phyloP scores from a whole-genome alignment of 805 yeast species.

The Wickerhamiella domercqiae region DNA sequence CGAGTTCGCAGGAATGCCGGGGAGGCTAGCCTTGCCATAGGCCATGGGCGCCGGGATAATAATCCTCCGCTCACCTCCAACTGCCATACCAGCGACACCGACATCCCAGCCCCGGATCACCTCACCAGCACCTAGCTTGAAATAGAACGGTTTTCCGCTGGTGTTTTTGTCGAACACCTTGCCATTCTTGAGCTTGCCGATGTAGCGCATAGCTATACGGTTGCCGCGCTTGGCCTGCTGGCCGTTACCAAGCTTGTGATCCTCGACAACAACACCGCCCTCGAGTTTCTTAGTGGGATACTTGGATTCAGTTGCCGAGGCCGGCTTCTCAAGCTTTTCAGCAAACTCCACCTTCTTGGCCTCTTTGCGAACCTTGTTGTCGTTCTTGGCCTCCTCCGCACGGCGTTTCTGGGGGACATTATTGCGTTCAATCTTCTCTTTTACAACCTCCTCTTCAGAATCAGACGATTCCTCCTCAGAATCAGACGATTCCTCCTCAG shows the following conservation, averaged over 20 bases:
- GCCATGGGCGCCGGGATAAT: constrained; percentile 93
- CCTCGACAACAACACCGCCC: constrained; percentile 91
- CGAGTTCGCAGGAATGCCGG: constrained; percentile 96
- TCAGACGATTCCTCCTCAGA: constrained; percentile 23
- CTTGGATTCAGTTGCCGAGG: constrained; percentile 36
- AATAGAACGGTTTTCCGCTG: constrained; percentile 86
- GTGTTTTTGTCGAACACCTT: constrained; percentile 95
- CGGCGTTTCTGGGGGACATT: constrained; percentile 24
- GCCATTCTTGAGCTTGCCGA: constrained; percentile 94
- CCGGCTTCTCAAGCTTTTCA: constrained; percentile 88
- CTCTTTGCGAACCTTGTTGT: constrained; percentile 23
- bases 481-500: constrained; percentile 23
- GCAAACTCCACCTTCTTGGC: constrained; percentile 79
- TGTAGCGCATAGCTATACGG: constrained; percentile 91
- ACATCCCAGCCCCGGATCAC: constrained; percentile 98
- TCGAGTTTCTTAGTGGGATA: constrained; percentile 56
- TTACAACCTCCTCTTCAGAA: constrained; percentile 22
- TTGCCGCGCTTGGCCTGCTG: constrained; percentile 74
- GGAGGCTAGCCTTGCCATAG: constrained; percentile 84
- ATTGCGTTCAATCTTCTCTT: constrained; percentile 19
- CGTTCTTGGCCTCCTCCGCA: constrained; percentile 23
- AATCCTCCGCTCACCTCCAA: constrained; percentile 97
- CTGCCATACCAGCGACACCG: constrained; percentile 97
- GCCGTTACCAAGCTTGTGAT: constrained; percentile 80
- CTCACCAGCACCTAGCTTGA: constrained; percentile 90